Evolutionary conservation across 495 filamentous ascomycete species (phyloP).

Genomic region (Aspergillus taichungensis): DNA sequence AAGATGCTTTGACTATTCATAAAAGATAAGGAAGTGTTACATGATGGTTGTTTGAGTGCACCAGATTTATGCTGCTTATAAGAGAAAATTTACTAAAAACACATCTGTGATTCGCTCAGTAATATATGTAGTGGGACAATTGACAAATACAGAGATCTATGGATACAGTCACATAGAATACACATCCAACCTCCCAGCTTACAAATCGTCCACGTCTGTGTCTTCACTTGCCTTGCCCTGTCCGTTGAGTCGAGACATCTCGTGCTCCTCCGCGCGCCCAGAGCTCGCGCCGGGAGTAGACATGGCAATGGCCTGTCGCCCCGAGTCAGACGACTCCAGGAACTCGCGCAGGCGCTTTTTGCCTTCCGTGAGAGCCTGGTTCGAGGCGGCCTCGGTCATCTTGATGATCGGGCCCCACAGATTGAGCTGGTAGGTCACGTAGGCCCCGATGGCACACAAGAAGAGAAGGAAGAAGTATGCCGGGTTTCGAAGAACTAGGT

Average conservation of each 20-base stretch:
- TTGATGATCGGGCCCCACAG: constrained; percentile 92
- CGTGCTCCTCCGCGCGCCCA: constrained; percentile 27
- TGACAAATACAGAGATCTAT: constrained; percentile 13
- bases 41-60: no score
- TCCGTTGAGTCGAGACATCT: constrained; percentile 37
- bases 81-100: constrained; percentile 33
- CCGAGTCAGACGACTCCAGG: constrained; percentile 69
- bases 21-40: no score
- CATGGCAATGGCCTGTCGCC: constrained; percentile 72
- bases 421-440: constrained; percentile 86
- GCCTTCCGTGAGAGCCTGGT: constrained; percentile 79
- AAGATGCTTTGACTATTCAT: no score
- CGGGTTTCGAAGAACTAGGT: constrained; percentile 79
- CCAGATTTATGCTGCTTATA: neutral
- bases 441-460: constrained; percentile 62
- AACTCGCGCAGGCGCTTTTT: constrained; percentile 85
- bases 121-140: constrained; percentile 1
- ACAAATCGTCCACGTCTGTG: constrained; percentile 31
- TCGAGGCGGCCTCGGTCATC: constrained; percentile 81
- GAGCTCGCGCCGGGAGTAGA: constrained; percentile 24
- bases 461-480: constrained; percentile 85
- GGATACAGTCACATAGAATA: constrained; percentile 7
- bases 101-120: no score
- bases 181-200: constrained; percentile 3
- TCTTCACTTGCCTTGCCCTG: constrained; percentile 16